Percentiles rank a stretch among this genome's conserved stretches.
Conservation (phyloP, 2,329 filamentous ascomycete species). For the Colletotrichum godetiae region DNA sequence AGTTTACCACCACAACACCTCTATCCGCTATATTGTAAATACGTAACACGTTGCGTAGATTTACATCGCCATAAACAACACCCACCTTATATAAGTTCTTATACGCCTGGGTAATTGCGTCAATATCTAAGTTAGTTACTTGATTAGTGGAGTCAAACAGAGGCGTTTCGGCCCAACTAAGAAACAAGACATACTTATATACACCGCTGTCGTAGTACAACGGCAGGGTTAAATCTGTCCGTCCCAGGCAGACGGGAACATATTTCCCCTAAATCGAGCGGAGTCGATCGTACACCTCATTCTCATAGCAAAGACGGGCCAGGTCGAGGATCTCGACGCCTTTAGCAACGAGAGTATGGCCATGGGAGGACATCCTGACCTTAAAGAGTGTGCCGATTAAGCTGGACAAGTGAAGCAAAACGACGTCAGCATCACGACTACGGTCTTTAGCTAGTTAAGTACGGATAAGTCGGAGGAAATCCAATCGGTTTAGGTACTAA, state of each 20-base stretch:
- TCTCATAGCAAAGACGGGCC: constrained; percentile 42
- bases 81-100: too few species aligned
- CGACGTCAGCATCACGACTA: constrained; percentile 43
- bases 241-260: constrained; percentile 50
- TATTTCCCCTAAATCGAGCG: constrained; percentile 45
- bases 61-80: too few species aligned
- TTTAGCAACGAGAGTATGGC: constrained; percentile 53
- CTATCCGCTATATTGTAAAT: too few species aligned
- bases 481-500: constrained; percentile 39
- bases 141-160: constrained; percentile 37
- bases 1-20: too few species aligned
- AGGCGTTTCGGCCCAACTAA: constrained; percentile 46
- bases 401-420: constrained; percentile 44
- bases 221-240: constrained; percentile 41
- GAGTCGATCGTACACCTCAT: constrained; percentile 45
- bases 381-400: constrained; percentile 50
- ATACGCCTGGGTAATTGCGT: constrained; percentile 8
- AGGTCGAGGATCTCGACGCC: constrained; percentile 44
- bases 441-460: constrained; percentile 45
- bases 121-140: constrained; percentile 20
- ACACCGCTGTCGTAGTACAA: constrained; percentile 46
- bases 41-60: too few species aligned
- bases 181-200: constrained; percentile 46
- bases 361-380: constrained; percentile 45
- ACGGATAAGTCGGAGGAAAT: constrained; percentile 43